Percentiles rank a stretch among this genome's conserved stretches.
phyloP scores from a whole-genome alignment of 768 basidiomycete genomes.

The Gloeopeniophorella convolvens region DNA sequence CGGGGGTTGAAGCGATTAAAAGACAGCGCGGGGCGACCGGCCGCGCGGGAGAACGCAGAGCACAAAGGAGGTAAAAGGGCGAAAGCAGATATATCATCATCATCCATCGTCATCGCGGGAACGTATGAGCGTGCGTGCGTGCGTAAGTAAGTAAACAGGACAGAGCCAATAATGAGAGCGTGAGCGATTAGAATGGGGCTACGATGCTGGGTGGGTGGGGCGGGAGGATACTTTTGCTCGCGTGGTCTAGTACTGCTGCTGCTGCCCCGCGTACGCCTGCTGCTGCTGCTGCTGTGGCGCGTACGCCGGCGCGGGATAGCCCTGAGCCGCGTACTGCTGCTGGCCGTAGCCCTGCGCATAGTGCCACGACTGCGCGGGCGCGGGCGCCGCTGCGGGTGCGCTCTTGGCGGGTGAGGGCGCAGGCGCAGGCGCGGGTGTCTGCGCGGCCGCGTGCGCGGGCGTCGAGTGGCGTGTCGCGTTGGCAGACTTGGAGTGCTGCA shows the following conservation, averaged over 20 bases:
- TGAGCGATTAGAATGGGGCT: background rate
- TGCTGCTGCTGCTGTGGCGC: conserved; percentile 11
- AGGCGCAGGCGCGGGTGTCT: background rate
- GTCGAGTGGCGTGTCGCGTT: conserved; percentile 15
- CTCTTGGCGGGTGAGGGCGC: conserved; percentile 1
- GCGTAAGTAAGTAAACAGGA: background rate
- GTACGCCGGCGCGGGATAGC: conserved; percentile 4
- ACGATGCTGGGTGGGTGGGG: conserved; percentile 3
- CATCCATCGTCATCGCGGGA: too few species aligned
- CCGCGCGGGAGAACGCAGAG: too few species aligned
- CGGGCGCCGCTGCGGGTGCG: background rate
- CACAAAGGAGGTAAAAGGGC: too few species aligned
- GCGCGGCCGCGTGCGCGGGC: conserved; percentile 5
- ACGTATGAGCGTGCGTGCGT: too few species aligned
- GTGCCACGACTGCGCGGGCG: conserved; percentile 10
- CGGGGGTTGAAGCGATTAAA: too few species aligned
- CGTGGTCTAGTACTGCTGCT: conserved; percentile 7
- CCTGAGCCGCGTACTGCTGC: conserved; percentile 12
- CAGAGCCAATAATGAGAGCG: background rate
- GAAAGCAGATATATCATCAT: too few species aligned
- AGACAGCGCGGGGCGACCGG: too few species aligned
- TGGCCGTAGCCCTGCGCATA: conserved; percentile 8
- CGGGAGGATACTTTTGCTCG: conserved; percentile 4
- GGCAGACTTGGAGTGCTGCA: conserved; percentile 29
- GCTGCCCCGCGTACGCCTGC: conserved; percentile 12